Base-by-base conservation (phyloP, 2,329 filamentous ascomycete species). In the Cytospora leucostoma region DNA sequence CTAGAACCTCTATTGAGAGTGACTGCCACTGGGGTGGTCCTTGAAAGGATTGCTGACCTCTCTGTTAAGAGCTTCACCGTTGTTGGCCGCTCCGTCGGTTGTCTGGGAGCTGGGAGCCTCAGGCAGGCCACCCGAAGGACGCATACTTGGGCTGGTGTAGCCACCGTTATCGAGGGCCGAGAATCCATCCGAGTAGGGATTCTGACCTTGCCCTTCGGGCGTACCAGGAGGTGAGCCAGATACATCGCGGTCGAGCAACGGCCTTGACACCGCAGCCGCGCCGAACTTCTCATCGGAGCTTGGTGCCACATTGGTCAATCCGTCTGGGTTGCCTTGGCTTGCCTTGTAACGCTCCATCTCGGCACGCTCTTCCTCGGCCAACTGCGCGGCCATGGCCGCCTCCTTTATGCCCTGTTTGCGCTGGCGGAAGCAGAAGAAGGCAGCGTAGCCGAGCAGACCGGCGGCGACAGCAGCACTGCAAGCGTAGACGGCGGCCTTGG, bases 361-460 rank as follows among this genome's bases (percentile, higher is more conserved):
- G 3, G 79, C 66, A 47, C 79, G 80, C 67, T 86, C 83, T 10
- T 77, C 72, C 56, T 81, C 76, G 35, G 77, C 74, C 59, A 76
- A 75, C 62, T 79, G 74, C 38, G 76, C 77, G 17, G 80, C 81
- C 10, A 76, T 62, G 44, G 76, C 75, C 44, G 84, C 83, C 71
- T 88, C 85, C 27, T 69, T 71, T 21, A 77, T 77, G 13, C 86
- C 86, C 0, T 74, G 75, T 50, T 80, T 78, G 44, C 85, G 80
- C 72, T 87, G 83, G 50, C 78, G 78, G 70, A 85, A 75, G 74
- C 82, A 86, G 76, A 82, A 84, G 70, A 83, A 81, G 21, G 80
- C 70, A 7, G 80, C 74, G 0, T 75, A 74, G 34, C 71, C 74
- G 17, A 82, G 33, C 0, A 82, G 69, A 7, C 80, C 65, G 32